These are phyloP conservation scores for Cenchrus purpureus DNA, from an alignment of 176 grass and related monocot genomes.

Conservation along the genomic window DNA sequence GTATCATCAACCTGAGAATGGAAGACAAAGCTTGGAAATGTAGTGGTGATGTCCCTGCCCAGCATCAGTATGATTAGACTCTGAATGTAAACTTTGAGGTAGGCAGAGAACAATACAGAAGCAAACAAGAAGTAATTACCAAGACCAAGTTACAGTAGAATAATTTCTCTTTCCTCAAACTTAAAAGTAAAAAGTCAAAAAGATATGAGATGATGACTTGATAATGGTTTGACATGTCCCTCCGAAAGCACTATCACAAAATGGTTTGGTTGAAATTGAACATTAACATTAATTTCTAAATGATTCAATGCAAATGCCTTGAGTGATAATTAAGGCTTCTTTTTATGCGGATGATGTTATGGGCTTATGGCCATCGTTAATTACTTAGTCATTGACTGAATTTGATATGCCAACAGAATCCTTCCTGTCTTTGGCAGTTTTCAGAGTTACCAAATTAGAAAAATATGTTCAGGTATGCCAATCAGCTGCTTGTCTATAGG, in stretches of 20 bases:
- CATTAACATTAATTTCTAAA: not conserved
- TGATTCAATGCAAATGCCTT: not conserved
- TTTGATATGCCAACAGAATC: not conserved
- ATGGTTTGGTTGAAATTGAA: not conserved
- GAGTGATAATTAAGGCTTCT: not conserved
- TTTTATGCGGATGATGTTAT: not conserved
- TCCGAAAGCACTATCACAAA: not conserved
- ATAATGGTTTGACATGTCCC: not conserved
- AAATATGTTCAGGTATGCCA: not conserved
- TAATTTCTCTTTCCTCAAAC: not conserved
- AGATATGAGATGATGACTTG: not conserved
- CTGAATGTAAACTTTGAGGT: not conserved
- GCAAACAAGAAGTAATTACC: not conserved
- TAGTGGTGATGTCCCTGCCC: slow-evolving; percentile 65
- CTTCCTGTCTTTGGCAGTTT: not conserved
- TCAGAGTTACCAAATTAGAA: not conserved
- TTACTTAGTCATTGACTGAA: not conserved
- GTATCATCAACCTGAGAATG: slow-evolving; percentile 71
- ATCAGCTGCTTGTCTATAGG: not conserved
- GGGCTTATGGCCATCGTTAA: not conserved
- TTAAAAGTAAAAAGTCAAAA: not conserved
- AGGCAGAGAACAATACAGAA: not conserved
- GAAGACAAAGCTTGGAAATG: slow-evolving; percentile 76
- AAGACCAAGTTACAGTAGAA: not conserved
- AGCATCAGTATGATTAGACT: slow-evolving; percentile 23